phyloP scores from a whole-genome alignment of 768 basidiomycete genomes.

The Agaricus subrufescens region DNA sequence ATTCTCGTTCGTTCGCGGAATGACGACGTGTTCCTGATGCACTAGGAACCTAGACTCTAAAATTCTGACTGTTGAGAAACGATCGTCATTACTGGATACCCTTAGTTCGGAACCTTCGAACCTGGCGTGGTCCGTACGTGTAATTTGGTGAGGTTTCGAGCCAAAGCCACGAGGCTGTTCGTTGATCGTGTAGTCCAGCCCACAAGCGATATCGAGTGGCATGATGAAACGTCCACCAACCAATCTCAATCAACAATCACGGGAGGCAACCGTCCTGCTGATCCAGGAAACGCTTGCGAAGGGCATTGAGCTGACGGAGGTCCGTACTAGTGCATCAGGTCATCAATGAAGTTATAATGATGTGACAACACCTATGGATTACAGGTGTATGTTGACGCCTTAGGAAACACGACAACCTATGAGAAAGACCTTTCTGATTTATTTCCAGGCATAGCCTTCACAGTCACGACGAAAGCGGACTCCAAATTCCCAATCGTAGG shows the following conservation, averaged over 20 bases:
- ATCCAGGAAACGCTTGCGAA: constrained; percentile 81
- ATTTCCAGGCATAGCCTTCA: constrained; percentile 85
- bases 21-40: background rate
- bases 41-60: constrained; percentile 74
- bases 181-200: constrained; percentile 39
- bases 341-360: background rate
- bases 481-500: constrained; percentile 96
- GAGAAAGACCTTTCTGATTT: constrained; percentile 73
- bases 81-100: constrained; percentile 59
- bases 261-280: constrained; percentile 86
- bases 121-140: constrained; percentile 79
- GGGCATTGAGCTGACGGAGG: constrained; percentile 79
- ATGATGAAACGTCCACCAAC: constrained; percentile 83
- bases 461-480: constrained; percentile 90
- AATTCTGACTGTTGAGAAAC: constrained; percentile 67
- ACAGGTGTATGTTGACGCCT: constrained; percentile 91
- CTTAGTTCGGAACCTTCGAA: constrained; percentile 68
- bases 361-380: background rate
- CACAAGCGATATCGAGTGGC: constrained; percentile 84
- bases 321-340: constrained; percentile 19
- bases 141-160: constrained; percentile 46
- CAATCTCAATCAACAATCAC: constrained; percentile 85
- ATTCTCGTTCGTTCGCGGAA: background rate
- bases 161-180: background rate
- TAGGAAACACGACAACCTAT: constrained; percentile 84